A percentile compares a stretch with the other conserved stretches of the same genome.
Evolutionary conservation across 352 stramenopile genomes (phyloP).

Genomic region (Aphanomyces stellatus): DNA sequence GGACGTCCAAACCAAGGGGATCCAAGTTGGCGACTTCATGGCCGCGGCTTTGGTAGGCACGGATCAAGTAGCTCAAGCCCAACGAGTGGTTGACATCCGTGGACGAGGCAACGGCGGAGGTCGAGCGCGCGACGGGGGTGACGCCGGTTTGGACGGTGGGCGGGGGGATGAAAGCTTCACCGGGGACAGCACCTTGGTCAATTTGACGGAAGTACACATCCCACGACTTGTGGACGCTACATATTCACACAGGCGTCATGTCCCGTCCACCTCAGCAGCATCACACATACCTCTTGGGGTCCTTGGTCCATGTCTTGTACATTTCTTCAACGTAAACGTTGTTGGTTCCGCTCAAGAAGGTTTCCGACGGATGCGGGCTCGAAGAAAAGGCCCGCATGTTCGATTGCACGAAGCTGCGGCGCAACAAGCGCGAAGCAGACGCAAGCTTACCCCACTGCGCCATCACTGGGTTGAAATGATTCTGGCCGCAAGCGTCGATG

Average conservation of each 20-base stretch:
- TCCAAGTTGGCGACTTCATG: conserved; percentile 95
- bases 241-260: not conserved
- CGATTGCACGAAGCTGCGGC: not conserved
- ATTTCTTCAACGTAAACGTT: conserved; percentile 97
- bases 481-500: conserved; percentile 2
- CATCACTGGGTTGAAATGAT: conserved; percentile 15
- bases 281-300: conserved; percentile 62
- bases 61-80: conserved; percentile 95
- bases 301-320: conserved; percentile 89
- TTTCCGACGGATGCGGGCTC: conserved; percentile 64
- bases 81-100: conserved; percentile 66
- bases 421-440: conserved; percentile 10
- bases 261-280: not conserved
- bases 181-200: conserved; percentile 66
- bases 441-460: conserved; percentile 19
- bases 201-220: conserved; percentile 81
- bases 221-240: conserved; percentile 80
- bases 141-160: conserved; percentile 69
- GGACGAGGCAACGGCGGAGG: conserved; percentile 12
- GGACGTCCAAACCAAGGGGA: conserved; percentile 87
- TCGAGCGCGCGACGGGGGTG: conserved; percentile 36
- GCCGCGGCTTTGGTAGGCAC: conserved; percentile 95
- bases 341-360: conserved; percentile 92
- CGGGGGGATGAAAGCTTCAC: conserved; percentile 75
- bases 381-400: conserved; percentile 42